Conservation (phyloP, 441 rosid genomes). For the Jatropha multifida region DNA sequence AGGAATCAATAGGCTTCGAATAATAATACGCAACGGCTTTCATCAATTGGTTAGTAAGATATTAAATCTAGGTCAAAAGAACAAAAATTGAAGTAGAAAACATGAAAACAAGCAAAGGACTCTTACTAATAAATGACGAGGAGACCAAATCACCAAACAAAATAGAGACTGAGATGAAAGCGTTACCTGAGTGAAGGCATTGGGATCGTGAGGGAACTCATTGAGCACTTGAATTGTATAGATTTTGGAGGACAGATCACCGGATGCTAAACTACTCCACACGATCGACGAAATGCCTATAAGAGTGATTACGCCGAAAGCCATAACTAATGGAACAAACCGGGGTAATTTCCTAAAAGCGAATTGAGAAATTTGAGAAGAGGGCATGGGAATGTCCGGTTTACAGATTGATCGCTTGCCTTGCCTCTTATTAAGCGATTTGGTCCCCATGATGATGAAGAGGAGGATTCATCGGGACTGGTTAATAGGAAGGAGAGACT, state of each 20-base stretch:
- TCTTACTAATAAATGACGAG: not conserved
- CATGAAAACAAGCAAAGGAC: not conserved
- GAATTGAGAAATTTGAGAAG: conserved; percentile 27
- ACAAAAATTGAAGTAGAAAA: not conserved
- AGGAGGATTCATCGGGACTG: not conserved
- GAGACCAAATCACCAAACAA: not conserved
- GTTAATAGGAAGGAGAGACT: not conserved
- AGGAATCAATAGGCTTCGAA: not conserved
- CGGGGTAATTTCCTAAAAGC: conserved; percentile 32
- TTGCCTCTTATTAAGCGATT: conserved; percentile 25
- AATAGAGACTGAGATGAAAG: not conserved
- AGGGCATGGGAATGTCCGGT: conserved; percentile 29
- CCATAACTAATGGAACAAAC: conserved; percentile 32
- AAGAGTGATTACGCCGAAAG: conserved; percentile 35
- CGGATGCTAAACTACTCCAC: conserved; percentile 20
- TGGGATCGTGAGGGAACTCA: conserved; percentile 84
- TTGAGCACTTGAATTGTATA: conserved; percentile 60
- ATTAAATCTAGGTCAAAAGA: not conserved
- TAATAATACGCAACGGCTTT: not conserved
- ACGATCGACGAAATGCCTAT: conserved; percentile 47
- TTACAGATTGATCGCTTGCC: conserved; percentile 24
- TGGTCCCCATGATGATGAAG: conserved; percentile 31
- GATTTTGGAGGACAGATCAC: conserved; percentile 24
- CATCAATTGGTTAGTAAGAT: not conserved
- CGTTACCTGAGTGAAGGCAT: conserved; percentile 85